These are phyloP conservation scores for Auricularia cornea DNA, from an alignment of 768 basidiomycete genomes.

Conservation along the genomic window DNA sequence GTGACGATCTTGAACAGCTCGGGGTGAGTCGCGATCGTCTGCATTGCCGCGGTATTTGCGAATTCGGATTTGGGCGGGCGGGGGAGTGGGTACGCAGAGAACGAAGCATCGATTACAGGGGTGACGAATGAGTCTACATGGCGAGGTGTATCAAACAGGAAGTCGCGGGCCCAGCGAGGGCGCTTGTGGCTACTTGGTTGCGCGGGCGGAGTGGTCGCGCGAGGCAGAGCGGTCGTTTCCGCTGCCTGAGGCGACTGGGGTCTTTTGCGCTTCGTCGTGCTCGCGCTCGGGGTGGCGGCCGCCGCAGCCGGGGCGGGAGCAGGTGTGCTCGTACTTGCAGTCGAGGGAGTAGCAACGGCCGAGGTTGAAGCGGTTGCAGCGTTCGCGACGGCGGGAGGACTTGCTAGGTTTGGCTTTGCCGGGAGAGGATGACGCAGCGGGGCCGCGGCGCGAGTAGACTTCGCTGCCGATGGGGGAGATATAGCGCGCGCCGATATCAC, in stretches of 20 bases:
- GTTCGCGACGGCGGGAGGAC: slow-evolving; percentile 3
- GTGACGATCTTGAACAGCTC: slow-evolving; percentile 30
- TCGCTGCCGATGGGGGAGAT: neutral
- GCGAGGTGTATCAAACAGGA: neutral
- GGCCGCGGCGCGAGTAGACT: too few species aligned
- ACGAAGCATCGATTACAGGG: neutral
- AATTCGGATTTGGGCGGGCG: neutral
- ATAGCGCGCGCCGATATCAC: slow-evolving; percentile 7
- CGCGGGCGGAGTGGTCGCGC: neutral
- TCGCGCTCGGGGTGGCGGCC: neutral
- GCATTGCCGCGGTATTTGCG: neutral
- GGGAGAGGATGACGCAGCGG: too few species aligned
- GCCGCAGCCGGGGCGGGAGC: slow-evolving; percentile 9
- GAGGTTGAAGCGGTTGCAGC: slow-evolving; percentile 18
- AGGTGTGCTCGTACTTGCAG: slow-evolving; percentile 19
- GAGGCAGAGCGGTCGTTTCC: too few species aligned
- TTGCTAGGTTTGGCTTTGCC: too few species aligned
- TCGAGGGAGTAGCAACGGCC: slow-evolving; percentile 6
- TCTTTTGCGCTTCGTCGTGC: too few species aligned
- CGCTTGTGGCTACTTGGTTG: neutral
- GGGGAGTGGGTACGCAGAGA: neutral
- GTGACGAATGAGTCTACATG: neutral
- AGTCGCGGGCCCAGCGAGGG: neutral
- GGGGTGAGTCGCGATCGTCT: neutral
- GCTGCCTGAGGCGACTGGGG: too few species aligned